A percentile compares a stretch with the other conserved stretches of the same genome.
These are phyloP conservation scores for Mikania micrantha DNA, from an alignment of 129 eudicot genomes.

Conservation along the genomic window DNA sequence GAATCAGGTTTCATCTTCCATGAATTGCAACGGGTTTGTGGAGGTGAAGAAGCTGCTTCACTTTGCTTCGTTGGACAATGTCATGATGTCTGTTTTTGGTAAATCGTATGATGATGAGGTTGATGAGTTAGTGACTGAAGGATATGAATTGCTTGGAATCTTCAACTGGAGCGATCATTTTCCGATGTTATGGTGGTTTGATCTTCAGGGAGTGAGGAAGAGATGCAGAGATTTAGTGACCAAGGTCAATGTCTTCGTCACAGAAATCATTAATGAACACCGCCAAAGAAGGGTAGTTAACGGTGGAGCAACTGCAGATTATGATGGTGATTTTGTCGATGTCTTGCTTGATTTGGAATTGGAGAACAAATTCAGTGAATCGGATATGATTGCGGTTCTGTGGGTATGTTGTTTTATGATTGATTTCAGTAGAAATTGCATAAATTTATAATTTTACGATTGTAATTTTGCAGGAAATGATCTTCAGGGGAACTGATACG, in stretches of 20 bases:
- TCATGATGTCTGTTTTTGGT: slow-evolving; percentile 82
- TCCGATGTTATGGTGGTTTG: slow-evolving; percentile 59
- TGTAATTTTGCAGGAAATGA: slow-evolving; percentile 63
- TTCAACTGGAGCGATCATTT: slow-evolving; percentile 95
- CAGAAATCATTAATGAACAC: slow-evolving; percentile 55
- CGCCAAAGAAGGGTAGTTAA: slow-evolving; percentile 34
- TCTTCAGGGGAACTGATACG: slow-evolving; percentile 94
- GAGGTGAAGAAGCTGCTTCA: slow-evolving; percentile 61
- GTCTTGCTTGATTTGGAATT: slow-evolving; percentile 79
- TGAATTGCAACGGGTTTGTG: slow-evolving; percentile 44
- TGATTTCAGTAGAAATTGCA: neutral
- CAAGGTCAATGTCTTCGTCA: slow-evolving; percentile 59
- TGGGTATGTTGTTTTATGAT: slow-evolving; percentile 47
- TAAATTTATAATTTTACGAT: neutral
- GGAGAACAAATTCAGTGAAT: slow-evolving; percentile 46
- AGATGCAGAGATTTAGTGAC: slow-evolving; percentile 48
- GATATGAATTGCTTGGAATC: slow-evolving; percentile 68
- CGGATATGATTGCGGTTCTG: slow-evolving; percentile 86
- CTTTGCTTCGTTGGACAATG: slow-evolving; percentile 77
- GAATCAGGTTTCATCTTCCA: slow-evolving; percentile 21
- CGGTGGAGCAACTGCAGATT: neutral
- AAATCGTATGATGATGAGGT: slow-evolving; percentile 39
- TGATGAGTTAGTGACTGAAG: slow-evolving; percentile 75
- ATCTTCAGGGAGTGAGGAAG: slow-evolving; percentile 77
- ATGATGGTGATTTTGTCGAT: slow-evolving; percentile 72